Conservation (phyloP, 176 grass and related monocot species). For the Thinopyrum elongatum region DNA sequence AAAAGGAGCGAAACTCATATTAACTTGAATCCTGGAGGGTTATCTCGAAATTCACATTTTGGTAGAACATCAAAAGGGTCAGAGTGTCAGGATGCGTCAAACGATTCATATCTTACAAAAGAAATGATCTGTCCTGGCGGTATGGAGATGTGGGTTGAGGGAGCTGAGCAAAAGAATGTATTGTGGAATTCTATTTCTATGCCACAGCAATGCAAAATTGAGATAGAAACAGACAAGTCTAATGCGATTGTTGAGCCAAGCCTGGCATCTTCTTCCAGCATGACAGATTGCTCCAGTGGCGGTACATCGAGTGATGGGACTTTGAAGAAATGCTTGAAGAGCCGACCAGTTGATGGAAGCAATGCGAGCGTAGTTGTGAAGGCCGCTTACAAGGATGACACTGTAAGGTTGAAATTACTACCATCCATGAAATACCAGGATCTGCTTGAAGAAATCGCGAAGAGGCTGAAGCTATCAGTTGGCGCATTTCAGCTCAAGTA, state of each 20-base stretch:
- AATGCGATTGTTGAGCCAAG: constrained; percentile 13
- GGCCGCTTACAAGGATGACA: constrained; percentile 52
- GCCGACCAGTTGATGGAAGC: neutral
- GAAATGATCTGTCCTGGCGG: neutral
- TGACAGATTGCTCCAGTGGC: constrained; percentile 41
- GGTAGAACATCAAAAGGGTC: neutral
- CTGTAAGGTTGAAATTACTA: constrained; percentile 42
- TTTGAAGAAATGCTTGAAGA: constrained; percentile 21
- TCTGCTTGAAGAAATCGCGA: constrained; percentile 41
- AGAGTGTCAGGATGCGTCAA: neutral
- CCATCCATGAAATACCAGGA: constrained; percentile 35
- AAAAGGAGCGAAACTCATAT: neutral
- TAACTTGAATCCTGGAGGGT: constrained; percentile 3
- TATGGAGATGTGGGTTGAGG: neutral
- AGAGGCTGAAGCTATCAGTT: constrained; percentile 45
- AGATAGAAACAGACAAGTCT: neutral
- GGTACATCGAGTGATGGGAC: constrained; percentile 35
- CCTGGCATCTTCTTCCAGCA: constrained; percentile 37
- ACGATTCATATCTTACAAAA: neutral
- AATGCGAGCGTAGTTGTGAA: constrained; percentile 32
- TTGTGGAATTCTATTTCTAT: neutral
- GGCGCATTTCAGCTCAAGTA: constrained; percentile 57
- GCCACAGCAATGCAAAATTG: constrained; percentile 7
- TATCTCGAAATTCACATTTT: neutral
- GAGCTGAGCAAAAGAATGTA: constrained; percentile 1